Base-by-base conservation (phyloP, 2,329 filamentous ascomycete genomes). In the Colletotrichum higginsianum region DNA sequence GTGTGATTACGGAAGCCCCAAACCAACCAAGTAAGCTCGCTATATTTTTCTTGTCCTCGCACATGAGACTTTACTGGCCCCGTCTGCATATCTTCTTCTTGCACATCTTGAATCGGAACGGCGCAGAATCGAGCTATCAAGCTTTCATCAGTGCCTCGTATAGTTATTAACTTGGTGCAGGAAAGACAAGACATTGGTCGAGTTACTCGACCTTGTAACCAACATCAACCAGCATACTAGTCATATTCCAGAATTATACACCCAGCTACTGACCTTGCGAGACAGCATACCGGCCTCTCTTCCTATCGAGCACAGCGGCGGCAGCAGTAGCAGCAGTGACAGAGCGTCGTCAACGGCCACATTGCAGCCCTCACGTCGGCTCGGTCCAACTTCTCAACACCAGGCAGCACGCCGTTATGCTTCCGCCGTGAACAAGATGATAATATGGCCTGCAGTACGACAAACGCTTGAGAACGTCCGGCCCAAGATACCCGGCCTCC, bases 141-240 rank as follows among this genome's bases (percentile, higher is more conserved):
- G 61, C 65, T 50, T 42, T 13, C 13, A 23, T 62, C n/a, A 57
- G 44, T 40, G 18, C 52, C 56, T 69, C 23, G 21, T 47, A 23
- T 26, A 69, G 21, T 38, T 42, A 35, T 35, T 53, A 26, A 47
- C 26, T 40, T 47, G 40, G 16, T 42, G 30, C 75, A 90, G 88
- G 77, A 91, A 91, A 80, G 89, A 91, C 77, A 90, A 88, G 79
- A 91, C 88, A 2, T 82, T 91, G 75, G 84, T 89, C 52, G 87
- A 91, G 76, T 90, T 91, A 64, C 81, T 91, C 40, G 87, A 90
- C 58, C 83, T 86, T 13, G 81, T 91, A 62, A 87, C 86, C 73
- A 83, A 80, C 64, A 80, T 91, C 55, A 88, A 90, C 74, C 88
- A 91, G 74, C 78, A 74, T 9, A 57, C 61, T 67, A 61, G 55